A percentile compares a stretch with the other conserved stretches of the same genome.
These are phyloP conservation scores for Pythium phragmitis DNA, from an alignment of 352 stramenopile species.

Conservation along the genomic window DNA sequence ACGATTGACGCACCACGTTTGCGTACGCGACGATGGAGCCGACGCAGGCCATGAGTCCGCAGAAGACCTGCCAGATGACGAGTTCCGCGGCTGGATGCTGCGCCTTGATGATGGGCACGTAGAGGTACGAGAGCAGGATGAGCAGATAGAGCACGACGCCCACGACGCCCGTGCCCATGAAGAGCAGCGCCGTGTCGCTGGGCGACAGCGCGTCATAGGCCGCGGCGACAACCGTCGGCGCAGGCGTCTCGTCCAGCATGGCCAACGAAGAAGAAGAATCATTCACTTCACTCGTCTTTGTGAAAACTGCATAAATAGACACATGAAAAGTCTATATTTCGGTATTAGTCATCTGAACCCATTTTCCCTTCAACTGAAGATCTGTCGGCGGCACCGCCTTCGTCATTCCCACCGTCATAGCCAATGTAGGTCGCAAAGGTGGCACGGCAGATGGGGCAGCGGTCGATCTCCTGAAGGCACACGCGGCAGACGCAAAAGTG, in stretches of 20 bases:
- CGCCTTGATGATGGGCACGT: conserved; percentile 72
- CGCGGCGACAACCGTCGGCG: background rate
- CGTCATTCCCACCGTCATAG: conserved; percentile 14
- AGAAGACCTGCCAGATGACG: conserved; percentile 78
- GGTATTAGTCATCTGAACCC: conserved; percentile 12
- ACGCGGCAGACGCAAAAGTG: conserved; percentile 63
- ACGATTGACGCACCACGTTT: conserved; percentile 32
- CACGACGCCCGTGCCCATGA: conserved; percentile 58
- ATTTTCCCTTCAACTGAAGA: conserved; percentile 4
- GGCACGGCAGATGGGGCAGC: conserved; percentile 66
- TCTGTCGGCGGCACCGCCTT: background rate
- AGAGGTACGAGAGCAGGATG: conserved; percentile 66
- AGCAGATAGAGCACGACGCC: conserved; percentile 60
- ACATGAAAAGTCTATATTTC: background rate
- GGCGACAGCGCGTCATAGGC: conserved; percentile 62
- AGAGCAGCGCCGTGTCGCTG: conserved; percentile 48
- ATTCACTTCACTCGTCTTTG: conserved; percentile 3
- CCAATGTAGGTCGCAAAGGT: conserved; percentile 59
- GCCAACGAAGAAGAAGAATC: background rate
- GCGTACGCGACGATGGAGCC: conserved; percentile 64
- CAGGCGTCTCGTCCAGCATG: conserved; percentile 14
- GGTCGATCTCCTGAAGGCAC: conserved; percentile 71
- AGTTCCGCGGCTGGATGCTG: conserved; percentile 76
- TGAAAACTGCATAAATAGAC: conserved; percentile 16
- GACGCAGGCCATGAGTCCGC: conserved; percentile 52